Evolutionary conservation across 192 early-diverging fungal genomes (phyloP).

Genomic region (Dispira simplex): DNA sequence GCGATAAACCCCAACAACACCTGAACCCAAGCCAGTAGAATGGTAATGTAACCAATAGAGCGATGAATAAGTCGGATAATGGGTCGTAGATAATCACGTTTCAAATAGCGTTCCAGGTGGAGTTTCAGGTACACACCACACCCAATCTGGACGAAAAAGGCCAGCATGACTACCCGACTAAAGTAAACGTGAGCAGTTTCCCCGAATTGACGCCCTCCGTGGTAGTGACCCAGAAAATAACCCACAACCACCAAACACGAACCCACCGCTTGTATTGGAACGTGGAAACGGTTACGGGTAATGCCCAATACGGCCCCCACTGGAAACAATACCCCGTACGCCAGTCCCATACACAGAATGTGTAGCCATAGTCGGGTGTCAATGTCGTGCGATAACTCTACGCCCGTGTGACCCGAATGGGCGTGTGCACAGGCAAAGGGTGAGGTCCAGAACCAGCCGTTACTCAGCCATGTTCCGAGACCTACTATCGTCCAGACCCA

Average conservation of each 20-base stretch:
- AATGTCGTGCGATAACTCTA: slow-evolving; percentile 14
- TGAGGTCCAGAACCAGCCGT: too few relatives aligned
- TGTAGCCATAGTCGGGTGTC: slow-evolving; percentile 23
- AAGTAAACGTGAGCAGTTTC: slow-evolving; percentile 50
- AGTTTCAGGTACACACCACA: slow-evolving; percentile 41
- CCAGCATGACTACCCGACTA: slow-evolving; percentile 39
- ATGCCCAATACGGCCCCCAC: slow-evolving; percentile 41
- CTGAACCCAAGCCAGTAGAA: slow-evolving; percentile 45
- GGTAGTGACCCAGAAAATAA: slow-evolving; percentile 42
- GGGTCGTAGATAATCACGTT: slow-evolving; percentile 30
- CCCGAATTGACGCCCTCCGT: slow-evolving; percentile 40
- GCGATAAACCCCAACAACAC: slow-evolving; percentile 49
- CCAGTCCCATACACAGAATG: slow-evolving; percentile 25
- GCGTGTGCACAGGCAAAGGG: neutral
- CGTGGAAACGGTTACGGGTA: slow-evolving; percentile 36
- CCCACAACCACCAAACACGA: slow-evolving; percentile 28
- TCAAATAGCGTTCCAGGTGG: slow-evolving; percentile 36
- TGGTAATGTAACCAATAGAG: slow-evolving; percentile 29
- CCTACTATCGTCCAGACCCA: too few relatives aligned
- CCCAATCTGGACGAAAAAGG: slow-evolving; percentile 28
- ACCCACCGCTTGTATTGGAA: slow-evolving; percentile 38
- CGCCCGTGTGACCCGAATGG: slow-evolving; percentile 10
- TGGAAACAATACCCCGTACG: slow-evolving; percentile 29
- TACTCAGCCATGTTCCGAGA: too few relatives aligned
- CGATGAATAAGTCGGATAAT: slow-evolving; percentile 30